phyloP scores from a whole-genome alignment of 1,284 basidiomycete species.

The Tilletia walkeri region DNA sequence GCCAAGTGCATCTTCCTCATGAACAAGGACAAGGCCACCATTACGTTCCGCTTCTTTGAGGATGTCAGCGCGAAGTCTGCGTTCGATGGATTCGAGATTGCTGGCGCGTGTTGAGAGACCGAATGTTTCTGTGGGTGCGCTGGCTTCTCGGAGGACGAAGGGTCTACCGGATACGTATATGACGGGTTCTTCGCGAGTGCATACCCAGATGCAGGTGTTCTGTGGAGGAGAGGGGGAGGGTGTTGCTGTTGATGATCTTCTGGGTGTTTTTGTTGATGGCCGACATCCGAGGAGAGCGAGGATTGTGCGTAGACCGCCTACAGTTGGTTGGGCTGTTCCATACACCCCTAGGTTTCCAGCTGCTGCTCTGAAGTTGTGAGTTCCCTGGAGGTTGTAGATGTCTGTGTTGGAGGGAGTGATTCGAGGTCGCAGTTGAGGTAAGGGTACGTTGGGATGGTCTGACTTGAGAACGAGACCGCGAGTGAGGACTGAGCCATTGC shows the following conservation, averaged over 20 bases:
- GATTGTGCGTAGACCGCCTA: constrained; percentile 86
- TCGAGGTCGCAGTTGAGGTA: neutral
- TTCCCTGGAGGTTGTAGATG: constrained; percentile 74
- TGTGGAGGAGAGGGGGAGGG: constrained; percentile 35
- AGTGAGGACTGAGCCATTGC: constrained; percentile 81
- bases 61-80: constrained; percentile 81
- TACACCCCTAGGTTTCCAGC: constrained; percentile 59
- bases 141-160: constrained; percentile 90
- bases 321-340: constrained; percentile 78
- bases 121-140: constrained; percentile 77
- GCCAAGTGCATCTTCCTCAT: constrained; percentile 69
- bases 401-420: neutral
- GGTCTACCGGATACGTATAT: constrained; percentile 90
- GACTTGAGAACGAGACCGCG: constrained; percentile 91
- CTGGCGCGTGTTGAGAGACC: constrained; percentile 85
- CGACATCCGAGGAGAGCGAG: constrained; percentile 71
- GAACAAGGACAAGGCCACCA: constrained; percentile 86
- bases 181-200: constrained; percentile 77
- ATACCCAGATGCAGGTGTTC: constrained; percentile 67
- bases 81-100: constrained; percentile 92
- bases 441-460: constrained; percentile 43
- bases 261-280: neutral
- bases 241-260: neutral
- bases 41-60: constrained; percentile 82
- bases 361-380: constrained; percentile 84